A percentile compares a stretch with the other conserved stretches of the same genome.
Evolutionary conservation across 1,139 yeast species (phyloP).

Genomic region (Magnusiomyces fungicola): DNA sequence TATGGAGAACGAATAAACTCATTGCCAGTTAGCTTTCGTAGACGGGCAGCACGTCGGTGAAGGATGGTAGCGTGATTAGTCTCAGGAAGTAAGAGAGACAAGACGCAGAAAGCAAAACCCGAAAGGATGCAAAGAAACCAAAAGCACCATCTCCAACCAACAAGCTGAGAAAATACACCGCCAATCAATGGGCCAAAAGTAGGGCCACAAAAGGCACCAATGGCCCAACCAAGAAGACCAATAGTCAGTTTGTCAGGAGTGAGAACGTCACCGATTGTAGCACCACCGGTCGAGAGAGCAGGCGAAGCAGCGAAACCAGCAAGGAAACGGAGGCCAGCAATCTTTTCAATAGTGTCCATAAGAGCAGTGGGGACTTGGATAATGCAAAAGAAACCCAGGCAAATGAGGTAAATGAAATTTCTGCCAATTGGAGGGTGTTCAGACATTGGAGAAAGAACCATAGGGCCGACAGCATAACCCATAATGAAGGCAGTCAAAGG

Average conservation of each 20-base stretch:
- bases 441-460: slow-evolving; percentile 48
- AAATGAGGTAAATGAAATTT: slow-evolving; percentile 43
- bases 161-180: slow-evolving; percentile 38
- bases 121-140: slow-evolving; percentile 42
- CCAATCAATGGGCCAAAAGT: slow-evolving; percentile 64
- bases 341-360: slow-evolving; percentile 41
- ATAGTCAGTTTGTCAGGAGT: slow-evolving; percentile 26
- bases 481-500: slow-evolving; percentile 50
- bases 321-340: slow-evolving; percentile 63
- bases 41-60: slow-evolving; percentile 40
- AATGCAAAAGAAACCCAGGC: slow-evolving; percentile 49
- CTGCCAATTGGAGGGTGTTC: slow-evolving; percentile 50
- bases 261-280: slow-evolving; percentile 59
- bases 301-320: slow-evolving; percentile 80
- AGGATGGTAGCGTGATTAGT: slow-evolving; percentile 43
- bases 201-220: slow-evolving; percentile 52
- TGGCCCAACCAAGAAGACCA: slow-evolving; percentile 45
- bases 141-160: slow-evolving; percentile 36
- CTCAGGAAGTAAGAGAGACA: slow-evolving; percentile 43
- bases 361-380: slow-evolving; percentile 46
- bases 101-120: slow-evolving; percentile 34
- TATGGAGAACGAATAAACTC: slow-evolving; percentile 30
- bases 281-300: slow-evolving; percentile 81
- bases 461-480: slow-evolving; percentile 53
- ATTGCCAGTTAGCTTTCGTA: slow-evolving; percentile 44